phyloP scores from a whole-genome alignment of 1,284 basidiomycete genomes.

The Moesziomyces sp. region DNA sequence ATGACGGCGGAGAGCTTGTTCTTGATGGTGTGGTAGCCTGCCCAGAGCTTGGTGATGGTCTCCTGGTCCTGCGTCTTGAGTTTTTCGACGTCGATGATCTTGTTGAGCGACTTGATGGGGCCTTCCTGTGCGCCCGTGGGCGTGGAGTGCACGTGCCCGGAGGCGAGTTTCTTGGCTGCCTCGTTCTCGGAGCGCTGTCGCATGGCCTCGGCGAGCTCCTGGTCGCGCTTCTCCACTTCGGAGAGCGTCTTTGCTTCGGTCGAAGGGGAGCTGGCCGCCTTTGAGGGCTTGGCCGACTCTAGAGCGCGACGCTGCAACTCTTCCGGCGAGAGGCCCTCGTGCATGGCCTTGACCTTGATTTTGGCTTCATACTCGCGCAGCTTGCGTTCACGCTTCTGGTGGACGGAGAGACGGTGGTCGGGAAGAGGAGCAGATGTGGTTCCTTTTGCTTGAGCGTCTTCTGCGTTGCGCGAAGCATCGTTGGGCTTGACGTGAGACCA shows the following conservation, averaged over 20 bases:
- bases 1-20: constrained; percentile 66
- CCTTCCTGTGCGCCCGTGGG: constrained; percentile 38
- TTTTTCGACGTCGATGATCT: constrained; percentile 59
- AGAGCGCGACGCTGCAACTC: constrained; percentile 41
- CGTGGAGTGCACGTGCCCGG: constrained; percentile 31
- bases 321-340: constrained; percentile 50
- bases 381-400: constrained; percentile 53
- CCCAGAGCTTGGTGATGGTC: constrained; percentile 63
- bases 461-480: constrained; percentile 12
- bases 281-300: constrained; percentile 1
- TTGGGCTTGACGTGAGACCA: constrained; percentile 37
- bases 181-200: constrained; percentile 37
- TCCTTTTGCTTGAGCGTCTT: background rate
- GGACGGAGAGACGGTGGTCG: constrained; percentile 22
- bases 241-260: constrained; percentile 1
- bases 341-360: constrained; percentile 59
- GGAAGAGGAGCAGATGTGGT: constrained; percentile 1
- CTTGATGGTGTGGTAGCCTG: constrained; percentile 62
- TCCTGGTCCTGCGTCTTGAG: constrained; percentile 44
- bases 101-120: constrained; percentile 56
- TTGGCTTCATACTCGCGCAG: constrained; percentile 59
- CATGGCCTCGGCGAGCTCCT: constrained; percentile 37
- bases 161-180: constrained; percentile 45
- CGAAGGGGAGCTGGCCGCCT: background rate
- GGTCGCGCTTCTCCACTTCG: constrained; percentile 47